Conservation (phyloP, 163 green algal species). For the Scenedesmus sp. region DNA sequence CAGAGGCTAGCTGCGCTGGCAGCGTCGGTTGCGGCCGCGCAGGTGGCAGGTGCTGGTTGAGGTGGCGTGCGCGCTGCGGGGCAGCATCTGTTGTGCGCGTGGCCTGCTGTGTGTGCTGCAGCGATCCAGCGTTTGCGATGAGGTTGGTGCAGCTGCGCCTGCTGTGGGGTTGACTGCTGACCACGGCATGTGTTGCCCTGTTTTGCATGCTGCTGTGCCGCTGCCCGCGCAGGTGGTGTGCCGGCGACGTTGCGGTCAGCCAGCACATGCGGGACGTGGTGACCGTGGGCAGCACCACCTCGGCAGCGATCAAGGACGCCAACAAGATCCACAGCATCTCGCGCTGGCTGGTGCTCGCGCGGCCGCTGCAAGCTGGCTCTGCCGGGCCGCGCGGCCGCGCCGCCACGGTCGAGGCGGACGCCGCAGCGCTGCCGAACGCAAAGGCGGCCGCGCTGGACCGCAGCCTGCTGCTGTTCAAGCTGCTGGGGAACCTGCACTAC, state of each 20-base stretch:
- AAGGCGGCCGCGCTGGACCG: conserved; percentile 32
- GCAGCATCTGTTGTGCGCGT: too few relatives aligned
- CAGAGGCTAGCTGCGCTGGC: neutral
- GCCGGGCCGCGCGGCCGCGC: neutral
- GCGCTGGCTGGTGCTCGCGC: conserved; percentile 16
- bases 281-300: conserved; percentile 9
- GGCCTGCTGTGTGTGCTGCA: too few relatives aligned
- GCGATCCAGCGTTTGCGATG: neutral
- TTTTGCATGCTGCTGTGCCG: neutral
- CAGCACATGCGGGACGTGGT: conserved; percentile 46
- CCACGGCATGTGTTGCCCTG: too few relatives aligned
- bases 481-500: conserved; percentile 45
- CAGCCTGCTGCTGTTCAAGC: conserved; percentile 49
- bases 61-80: too few relatives aligned
- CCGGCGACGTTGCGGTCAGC: conserved; percentile 28
- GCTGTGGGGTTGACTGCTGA: too few relatives aligned
- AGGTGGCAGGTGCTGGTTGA: neutral
- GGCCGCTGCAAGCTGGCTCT: neutral
- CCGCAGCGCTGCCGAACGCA: neutral
- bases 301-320: conserved; percentile 29
- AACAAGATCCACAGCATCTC: conserved; percentile 46
- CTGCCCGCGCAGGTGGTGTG: conserved; percentile 23
- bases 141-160: neutral
- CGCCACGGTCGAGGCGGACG: neutral
- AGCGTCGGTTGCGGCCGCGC: too few relatives aligned